phyloP scores from a whole-genome alignment of 331 rosid genomes.

The Cydonia oblonga region DNA sequence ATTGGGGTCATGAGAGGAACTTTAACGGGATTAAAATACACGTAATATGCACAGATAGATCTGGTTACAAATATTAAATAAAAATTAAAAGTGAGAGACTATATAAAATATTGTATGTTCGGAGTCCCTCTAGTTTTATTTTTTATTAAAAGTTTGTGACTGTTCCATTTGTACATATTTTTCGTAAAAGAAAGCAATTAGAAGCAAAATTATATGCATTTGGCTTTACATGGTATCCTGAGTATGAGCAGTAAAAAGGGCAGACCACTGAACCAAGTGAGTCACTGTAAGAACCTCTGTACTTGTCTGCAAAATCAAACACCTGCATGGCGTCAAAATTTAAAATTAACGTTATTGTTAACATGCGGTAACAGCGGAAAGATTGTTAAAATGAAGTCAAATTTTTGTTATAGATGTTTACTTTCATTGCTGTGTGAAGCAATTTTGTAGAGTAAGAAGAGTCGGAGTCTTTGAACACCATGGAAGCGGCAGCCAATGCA shows the following conservation, averaged over 20 bases:
- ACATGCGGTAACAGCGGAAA: background rate
- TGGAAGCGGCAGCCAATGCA: conserved; percentile 79
- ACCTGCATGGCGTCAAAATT: conserved; percentile 28
- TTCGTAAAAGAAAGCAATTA: background rate
- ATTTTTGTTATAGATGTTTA: conserved; percentile 3
- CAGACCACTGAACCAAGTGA: conserved; percentile 61
- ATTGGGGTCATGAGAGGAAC: background rate
- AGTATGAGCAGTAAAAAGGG: conserved; percentile 92
- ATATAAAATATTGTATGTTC: too few relatives aligned
- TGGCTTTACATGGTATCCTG: conserved; percentile 69
- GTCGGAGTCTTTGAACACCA: conserved; percentile 60
- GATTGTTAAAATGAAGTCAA: background rate
- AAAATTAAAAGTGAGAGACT: too few relatives aligned
- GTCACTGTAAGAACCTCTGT: conserved; percentile 77
- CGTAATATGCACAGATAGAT: background rate
- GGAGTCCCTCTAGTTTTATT: conserved; percentile 8
- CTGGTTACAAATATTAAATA: too few relatives aligned
- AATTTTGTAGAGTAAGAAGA: conserved; percentile 51
- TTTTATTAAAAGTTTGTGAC: too few relatives aligned
- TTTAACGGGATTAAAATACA: background rate
- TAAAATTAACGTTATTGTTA: background rate
- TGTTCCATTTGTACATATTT: too few relatives aligned
- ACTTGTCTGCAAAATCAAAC: conserved; percentile 66
- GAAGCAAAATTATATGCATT: background rate
- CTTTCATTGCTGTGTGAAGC: conserved; percentile 62